Conservation (phyloP, 306 rosid species). For the Luffa aegyptiaca region DNA sequence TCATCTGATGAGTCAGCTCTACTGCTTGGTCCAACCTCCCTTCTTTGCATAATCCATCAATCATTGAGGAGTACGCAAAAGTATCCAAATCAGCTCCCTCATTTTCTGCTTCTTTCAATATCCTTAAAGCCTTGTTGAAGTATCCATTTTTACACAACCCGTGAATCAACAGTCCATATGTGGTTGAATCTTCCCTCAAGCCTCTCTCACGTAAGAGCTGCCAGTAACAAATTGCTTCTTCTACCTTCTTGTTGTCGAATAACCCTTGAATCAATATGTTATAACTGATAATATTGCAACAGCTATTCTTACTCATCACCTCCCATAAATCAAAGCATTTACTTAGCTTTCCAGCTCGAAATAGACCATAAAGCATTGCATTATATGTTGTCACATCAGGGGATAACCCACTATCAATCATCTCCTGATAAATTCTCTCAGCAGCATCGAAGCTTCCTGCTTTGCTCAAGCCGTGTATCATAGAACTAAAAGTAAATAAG, state of each 20-base stretch:
- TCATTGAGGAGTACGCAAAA: slow-evolving; percentile 62
- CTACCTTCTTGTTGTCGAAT: slow-evolving; percentile 38
- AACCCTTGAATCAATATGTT: slow-evolving; percentile 62
- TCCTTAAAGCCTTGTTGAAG: slow-evolving; percentile 51
- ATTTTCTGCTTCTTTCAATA: slow-evolving; percentile 45
- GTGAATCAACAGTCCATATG: slow-evolving; percentile 55
- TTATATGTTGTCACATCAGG: slow-evolving; percentile 58
- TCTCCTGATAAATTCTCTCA: slow-evolving; percentile 49
- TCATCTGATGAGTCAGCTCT: slow-evolving; percentile 38
- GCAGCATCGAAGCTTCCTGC: slow-evolving; percentile 53
- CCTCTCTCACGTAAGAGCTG: slow-evolving; percentile 33
- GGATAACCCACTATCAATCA: slow-evolving; percentile 40
- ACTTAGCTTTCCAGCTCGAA: slow-evolving; percentile 38
- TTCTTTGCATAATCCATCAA: slow-evolving; percentile 53
- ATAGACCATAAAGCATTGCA: slow-evolving; percentile 59
- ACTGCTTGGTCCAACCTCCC: slow-evolving; percentile 60
- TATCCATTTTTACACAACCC: slow-evolving; percentile 75
- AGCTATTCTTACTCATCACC: slow-evolving; percentile 52
- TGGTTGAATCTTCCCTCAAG: slow-evolving; percentile 35
- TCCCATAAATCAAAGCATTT: slow-evolving; percentile 40
- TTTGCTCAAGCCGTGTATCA: slow-evolving; percentile 71
- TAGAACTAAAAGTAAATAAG: slow-evolving; percentile 45
- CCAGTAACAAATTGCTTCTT: slow-evolving; percentile 48
- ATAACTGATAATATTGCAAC: slow-evolving; percentile 46
- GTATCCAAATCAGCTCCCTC: slow-evolving; percentile 37